Evolutionary conservation across 2,329 filamentous ascomycete species (phyloP).

Genomic region (Trichoderma harzianum): DNA sequence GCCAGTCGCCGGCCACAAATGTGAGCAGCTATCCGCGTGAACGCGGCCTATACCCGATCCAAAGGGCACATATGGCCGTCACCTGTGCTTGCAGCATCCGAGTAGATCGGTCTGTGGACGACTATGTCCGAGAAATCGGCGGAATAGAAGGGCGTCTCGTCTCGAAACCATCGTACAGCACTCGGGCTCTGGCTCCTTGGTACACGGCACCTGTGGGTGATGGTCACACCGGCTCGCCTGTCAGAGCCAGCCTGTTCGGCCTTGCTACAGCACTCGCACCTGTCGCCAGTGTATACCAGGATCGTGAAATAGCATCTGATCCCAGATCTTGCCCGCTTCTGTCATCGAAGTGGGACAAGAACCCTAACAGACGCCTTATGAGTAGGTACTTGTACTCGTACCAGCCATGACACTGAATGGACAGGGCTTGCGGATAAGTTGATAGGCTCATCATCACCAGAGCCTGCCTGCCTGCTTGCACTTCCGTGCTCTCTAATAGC

Average conservation of each 20-base stretch:
- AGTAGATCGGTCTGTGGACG: not conserved
- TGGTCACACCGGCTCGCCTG: slow-evolving; percentile 15
- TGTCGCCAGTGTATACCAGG: not conserved
- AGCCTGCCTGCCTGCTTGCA: not conserved
- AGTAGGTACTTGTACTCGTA: too few relatives aligned
- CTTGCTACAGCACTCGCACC: not conserved
- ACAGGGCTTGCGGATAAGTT: not conserved
- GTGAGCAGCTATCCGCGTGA: slow-evolving; percentile 13
- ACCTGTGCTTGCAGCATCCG: not conserved
- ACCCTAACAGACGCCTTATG: not conserved
- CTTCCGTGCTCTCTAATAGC: not conserved
- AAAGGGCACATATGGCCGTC: not conserved
- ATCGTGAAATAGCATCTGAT: slow-evolving; percentile 2
- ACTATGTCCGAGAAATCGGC: not conserved
- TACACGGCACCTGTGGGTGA: not conserved
- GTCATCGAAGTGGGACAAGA: not conserved
- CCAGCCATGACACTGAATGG: not conserved
- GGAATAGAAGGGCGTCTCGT: slow-evolving; percentile 1
- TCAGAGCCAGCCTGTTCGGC: not conserved
- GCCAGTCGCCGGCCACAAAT: slow-evolving; percentile 11
- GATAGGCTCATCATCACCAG: not conserved
- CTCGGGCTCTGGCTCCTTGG: not conserved
- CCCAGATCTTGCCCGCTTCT: slow-evolving; percentile 7
- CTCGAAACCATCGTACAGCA: not conserved
- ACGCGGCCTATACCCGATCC: not conserved